Evolutionary conservation across 371 early-diverging fungal genomes (phyloP), one percentile per base, ranked within the genome.

Genomic region (Encephalitozoon cuniculi): DNA sequence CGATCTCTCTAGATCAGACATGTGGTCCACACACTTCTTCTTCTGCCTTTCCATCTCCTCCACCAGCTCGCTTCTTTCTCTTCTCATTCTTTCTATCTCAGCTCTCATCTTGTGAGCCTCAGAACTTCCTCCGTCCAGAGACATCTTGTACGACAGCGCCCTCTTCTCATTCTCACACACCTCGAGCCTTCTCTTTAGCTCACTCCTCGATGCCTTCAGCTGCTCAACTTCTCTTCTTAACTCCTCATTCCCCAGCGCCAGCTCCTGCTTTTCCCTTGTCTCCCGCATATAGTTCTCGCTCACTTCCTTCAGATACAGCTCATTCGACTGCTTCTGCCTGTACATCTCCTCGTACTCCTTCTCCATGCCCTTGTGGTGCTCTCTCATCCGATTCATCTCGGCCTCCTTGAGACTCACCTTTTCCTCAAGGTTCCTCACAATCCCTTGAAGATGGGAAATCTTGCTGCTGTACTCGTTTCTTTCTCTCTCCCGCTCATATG

Each of bases 111-210:
- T 40, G 28, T 68, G 7, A 11, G 40, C 1, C 25, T 52, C 68
- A 5, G 23, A 37, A 8, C 28, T 21, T 23, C 34, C 30, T 2
- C 11, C 37, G 34, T 59, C 59, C 37, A 34, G 59, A 0, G 59
- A 59, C 25, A 72, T 15, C 39, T 64, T 72, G 18, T 72, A 72
- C 15, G 37, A 63, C 43, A 74, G 21, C 5, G 68, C 75, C 54
- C 75, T 66, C 25, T 74, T 74, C 23, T 74, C 75, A 66, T 68
- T 68, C 51, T 67, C 46, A 51, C 41, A 41, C 15, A 74, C 55
- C 49, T 74, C 75, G 12, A 66, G 21, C 30, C 55, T 68, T 26
- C 59, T 68, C 46, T 68, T 66, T 43, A 67, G 30, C 11, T 53
- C 67, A 12, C 18, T 25, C 30, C 51, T 6, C 0, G 41, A 15